Percentiles rank a stretch among this genome's conserved stretches.
phyloP scores from a whole-genome alignment of 2,329 filamentous ascomycete genomes.

The Venturia aucupariae region DNA sequence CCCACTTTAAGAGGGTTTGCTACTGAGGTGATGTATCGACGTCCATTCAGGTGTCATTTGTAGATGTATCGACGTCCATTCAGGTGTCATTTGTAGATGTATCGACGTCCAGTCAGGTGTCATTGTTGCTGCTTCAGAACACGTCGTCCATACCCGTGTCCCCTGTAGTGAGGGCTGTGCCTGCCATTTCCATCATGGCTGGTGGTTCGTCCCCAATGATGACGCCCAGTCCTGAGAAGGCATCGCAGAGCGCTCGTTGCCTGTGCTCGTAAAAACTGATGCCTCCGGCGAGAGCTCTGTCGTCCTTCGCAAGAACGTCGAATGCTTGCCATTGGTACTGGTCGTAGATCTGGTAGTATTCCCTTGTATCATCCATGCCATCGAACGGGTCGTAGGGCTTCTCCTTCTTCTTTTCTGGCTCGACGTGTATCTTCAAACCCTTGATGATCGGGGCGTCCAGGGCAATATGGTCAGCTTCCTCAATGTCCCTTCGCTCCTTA shows the following conservation, averaged over 20 bases:
- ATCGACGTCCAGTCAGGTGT: not conserved
- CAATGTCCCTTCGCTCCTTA: slow-evolving; percentile 14
- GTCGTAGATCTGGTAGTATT: slow-evolving; percentile 61
- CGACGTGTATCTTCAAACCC: slow-evolving; percentile 1
- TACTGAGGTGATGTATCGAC: not conserved
- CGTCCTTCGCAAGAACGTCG: slow-evolving; percentile 59
- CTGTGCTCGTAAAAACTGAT: slow-evolving; percentile 80
- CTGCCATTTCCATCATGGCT: slow-evolving; percentile 16
- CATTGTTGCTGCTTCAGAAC: not conserved
- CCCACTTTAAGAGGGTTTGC: not conserved
- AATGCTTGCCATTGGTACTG: slow-evolving; percentile 54
- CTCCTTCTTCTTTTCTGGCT: slow-evolving; percentile 11
- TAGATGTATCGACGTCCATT: too few relatives aligned
- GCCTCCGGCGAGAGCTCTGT: slow-evolving; percentile 61
- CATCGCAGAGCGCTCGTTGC: slow-evolving; percentile 70
- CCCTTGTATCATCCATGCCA: slow-evolving; percentile 54
- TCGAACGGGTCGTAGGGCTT: slow-evolving; percentile 72
- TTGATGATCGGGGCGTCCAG: slow-evolving; percentile 46
- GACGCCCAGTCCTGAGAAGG: slow-evolving; percentile 80
- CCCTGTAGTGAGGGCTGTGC: not conserved
- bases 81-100: too few relatives aligned
- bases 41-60: too few relatives aligned
- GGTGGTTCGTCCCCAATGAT: slow-evolving; percentile 69
- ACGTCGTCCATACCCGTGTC: not conserved
- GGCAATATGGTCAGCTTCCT: slow-evolving; percentile 20